Evolutionary conservation across 2,329 filamentous ascomycete genomes (phyloP).

Genomic region (Arthrinium phaeospermum): DNA sequence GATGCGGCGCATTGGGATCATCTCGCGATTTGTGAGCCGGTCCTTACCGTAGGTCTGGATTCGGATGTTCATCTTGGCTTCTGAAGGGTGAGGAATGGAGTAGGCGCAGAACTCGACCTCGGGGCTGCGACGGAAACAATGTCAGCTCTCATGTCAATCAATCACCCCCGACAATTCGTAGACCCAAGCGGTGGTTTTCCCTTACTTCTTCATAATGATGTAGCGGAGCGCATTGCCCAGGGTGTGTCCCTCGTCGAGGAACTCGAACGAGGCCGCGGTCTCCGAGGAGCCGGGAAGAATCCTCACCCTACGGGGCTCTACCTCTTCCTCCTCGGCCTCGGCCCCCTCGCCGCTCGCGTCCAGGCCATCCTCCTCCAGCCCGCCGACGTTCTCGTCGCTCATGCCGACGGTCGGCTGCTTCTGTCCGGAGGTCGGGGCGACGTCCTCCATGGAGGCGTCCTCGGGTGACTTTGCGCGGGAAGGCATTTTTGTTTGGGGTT

Average conservation of each 20-base stretch:
- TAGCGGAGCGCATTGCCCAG: slow-evolving; percentile 92
- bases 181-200: neutral
- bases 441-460: slow-evolving; percentile 39
- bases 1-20: neutral
- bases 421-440: slow-evolving; percentile 36
- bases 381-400: slow-evolving; percentile 52
- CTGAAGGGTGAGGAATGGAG: slow-evolving; percentile 94
- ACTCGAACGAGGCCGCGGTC: slow-evolving; percentile 93
- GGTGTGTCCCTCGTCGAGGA: slow-evolving; percentile 92
- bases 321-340: slow-evolving; percentile 52
- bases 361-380: slow-evolving; percentile 39
- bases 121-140: slow-evolving; percentile 63
- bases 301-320: slow-evolving; percentile 63
- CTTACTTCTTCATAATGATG: slow-evolving; percentile 98
- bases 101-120: slow-evolving; percentile 98
- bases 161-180: neutral
- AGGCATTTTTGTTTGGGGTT: slow-evolving; percentile 18
- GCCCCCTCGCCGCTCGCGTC: slow-evolving; percentile 39
- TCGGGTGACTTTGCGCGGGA: slow-evolving; percentile 21
- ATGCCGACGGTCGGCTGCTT: slow-evolving; percentile 36
- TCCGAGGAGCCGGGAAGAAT: slow-evolving; percentile 82
- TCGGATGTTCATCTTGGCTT: slow-evolving; percentile 94
- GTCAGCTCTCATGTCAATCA: neutral
- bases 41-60: slow-evolving; percentile 93
- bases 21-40: neutral